Base-by-base conservation (phyloP, 257 asterid genomes). In the Solanum piurae region DNA sequence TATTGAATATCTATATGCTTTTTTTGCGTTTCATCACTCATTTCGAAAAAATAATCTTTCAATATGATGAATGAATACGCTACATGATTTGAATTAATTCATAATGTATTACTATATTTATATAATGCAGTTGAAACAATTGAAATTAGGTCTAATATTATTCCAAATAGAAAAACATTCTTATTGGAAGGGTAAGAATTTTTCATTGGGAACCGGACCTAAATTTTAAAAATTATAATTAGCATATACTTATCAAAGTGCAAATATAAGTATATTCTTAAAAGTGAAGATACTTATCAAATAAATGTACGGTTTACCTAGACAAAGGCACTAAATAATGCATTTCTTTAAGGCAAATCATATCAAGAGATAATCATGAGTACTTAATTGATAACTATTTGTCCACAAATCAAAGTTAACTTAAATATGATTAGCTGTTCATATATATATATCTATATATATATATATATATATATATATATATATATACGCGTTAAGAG, bases 31-130 rank as follows among this genome's bases (percentile, higher is more conserved):
- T 52, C 62, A 52, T 52, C 23, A 2, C 62, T 52, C 12, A 7
- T 21, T 21, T 58, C 1, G 1, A 5, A 2, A 27, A 64, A 66
- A 66, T 66, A 27, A 3, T 21, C 21, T 27, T 66, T 66, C 21
- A 0, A 27, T 27, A 3, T 12, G 9, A 12, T 27, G 2, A 64
- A 64, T 18, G 4, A 7, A 16, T 2, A 49, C 7, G 0, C 1
- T 12, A 44, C 16, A 1, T 44, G 16, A 46, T 4, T 13, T 46
- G 58, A 10, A 42, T 42, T 44, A 46, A 13, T 13, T 46, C 49
- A 42, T 42, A 46, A 13, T 46, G 20, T 46, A 46, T 46, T 46
- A 18, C 8, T 55, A 20, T 55, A 18, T 55, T 7, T 58, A 58
- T 58, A 58, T 1, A 58, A 60, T 60, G 27, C 13, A 60, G 33